These are phyloP conservation scores for Amanita inopinata DNA, from an alignment of 768 basidiomycete species.

Conservation along the genomic window DNA sequence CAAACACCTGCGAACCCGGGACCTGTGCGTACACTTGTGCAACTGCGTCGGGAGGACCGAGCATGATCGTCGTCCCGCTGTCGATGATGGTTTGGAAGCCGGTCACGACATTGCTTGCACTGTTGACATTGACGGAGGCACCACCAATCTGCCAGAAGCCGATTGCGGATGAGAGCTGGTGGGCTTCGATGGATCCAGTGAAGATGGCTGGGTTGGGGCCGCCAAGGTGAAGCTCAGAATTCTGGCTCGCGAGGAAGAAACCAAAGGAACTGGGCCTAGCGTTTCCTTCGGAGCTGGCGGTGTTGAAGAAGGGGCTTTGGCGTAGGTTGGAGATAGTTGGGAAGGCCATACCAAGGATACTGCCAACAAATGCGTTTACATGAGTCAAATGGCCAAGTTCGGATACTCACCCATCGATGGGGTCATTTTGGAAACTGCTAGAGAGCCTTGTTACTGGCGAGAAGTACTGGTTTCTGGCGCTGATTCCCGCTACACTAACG, in stretches of 20 bases:
- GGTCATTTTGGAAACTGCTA: neutral
- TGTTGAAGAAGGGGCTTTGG: neutral
- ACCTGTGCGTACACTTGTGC: neutral
- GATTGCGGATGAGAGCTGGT: neutral
- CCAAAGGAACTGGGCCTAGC: neutral
- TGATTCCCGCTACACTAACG: constrained; percentile 25
- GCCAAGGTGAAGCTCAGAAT: constrained; percentile 2
- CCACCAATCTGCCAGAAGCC: constrained; percentile 4
- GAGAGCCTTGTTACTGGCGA: neutral
- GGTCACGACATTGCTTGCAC: neutral
- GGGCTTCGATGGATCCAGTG: neutral
- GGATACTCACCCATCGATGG: neutral
- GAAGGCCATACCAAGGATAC: constrained; percentile 4
- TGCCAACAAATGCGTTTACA: neutral
- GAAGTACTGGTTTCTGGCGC: constrained; percentile 7
- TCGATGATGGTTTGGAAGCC: constrained; percentile 1
- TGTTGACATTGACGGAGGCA: constrained; percentile 2
- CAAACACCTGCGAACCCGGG: neutral
- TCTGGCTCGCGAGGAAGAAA: neutral
- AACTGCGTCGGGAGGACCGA: neutral
- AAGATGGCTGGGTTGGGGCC: neutral
- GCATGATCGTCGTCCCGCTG: constrained; percentile 2
- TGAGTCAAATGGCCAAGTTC: no score
- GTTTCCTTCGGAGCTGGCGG: neutral
- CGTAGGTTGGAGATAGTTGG: neutral